Percentiles rank a stretch among this genome's conserved stretches.
Evolutionary conservation across 2,329 filamentous ascomycete genomes (phyloP).

Genomic region (Thermoascus crustaceus): DNA sequence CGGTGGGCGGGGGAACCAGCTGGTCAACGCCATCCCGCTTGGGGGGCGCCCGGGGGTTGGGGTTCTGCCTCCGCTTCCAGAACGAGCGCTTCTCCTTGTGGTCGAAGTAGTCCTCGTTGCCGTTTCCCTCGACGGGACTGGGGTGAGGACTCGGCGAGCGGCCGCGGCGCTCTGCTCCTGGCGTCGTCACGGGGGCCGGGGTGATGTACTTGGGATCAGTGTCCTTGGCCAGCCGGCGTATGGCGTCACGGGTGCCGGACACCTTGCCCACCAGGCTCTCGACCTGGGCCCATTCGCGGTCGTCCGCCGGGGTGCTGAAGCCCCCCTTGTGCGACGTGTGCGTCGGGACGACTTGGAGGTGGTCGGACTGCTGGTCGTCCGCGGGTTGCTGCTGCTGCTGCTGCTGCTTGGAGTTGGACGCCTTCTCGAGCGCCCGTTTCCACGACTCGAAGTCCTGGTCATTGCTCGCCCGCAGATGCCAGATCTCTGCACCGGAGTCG

Average conservation of each 20-base stretch:
- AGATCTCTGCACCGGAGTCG: conserved; percentile 92
- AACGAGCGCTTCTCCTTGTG: conserved; percentile 61
- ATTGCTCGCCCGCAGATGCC: conserved; percentile 81
- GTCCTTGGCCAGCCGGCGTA: conserved; percentile 77
- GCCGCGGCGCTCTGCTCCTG: conserved; percentile 19
- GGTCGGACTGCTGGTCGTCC: conserved; percentile 23
- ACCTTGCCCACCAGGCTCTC: conserved; percentile 79
- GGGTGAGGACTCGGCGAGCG: conserved; percentile 28
- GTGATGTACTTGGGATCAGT: conserved; percentile 57
- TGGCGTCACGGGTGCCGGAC: conserved; percentile 78
- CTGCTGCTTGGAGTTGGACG: no score
- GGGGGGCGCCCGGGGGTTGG: conserved; percentile 31
- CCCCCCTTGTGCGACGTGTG: conserved; percentile 17
- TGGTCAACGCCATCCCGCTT: conserved; percentile 39
- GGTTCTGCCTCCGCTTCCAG: conserved; percentile 82
- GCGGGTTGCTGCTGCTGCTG: no score
- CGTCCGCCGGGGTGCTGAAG: conserved; percentile 48
- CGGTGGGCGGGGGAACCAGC: conserved; percentile 42
- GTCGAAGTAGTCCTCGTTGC: conserved; percentile 26
- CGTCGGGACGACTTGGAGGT: conserved; percentile 26
- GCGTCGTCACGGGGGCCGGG: conserved; percentile 9
- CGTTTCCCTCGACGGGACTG: conserved; percentile 22
- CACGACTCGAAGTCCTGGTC: conserved; percentile 80
- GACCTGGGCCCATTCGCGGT: conserved; percentile 78
- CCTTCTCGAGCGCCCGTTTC: conserved; percentile 76